Base-by-base conservation (phyloP, 495 filamentous ascomycete species). In the Halenospora varia region DNA sequence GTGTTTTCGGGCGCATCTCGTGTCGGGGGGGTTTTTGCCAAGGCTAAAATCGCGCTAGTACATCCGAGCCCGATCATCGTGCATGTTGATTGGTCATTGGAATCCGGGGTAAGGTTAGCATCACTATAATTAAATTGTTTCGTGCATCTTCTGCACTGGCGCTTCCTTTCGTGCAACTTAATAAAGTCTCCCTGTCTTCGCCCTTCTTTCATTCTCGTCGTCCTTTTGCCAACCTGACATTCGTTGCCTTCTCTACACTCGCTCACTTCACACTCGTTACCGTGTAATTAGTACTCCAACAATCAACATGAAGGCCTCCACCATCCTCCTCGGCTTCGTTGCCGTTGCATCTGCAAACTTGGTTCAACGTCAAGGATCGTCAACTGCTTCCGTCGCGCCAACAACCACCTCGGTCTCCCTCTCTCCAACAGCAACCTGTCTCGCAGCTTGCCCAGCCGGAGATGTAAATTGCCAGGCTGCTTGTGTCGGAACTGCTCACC, bases 401-500 rank as follows among this genome's bases (percentile, higher is more conserved):
- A 10, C 35, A 41, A 53, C 50, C 2, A 53, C 50, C 10, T 39
- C 50, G 2, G 29, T 35, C 20, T 11, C 50, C 11, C 50, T 42
- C 20, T 35, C 50, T 6, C 50, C 50, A 2, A 19, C 20, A 18
- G n/a, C 17, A 53, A 18, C 18, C 29, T 53, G 50, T 22, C 50
- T 53, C 35, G 26, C 11, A 1, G 20, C 26, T 18, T 53, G 50
- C 50, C 22, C 11, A 20, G 50, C 35, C 29, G 22, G n/a, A 25
- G 50, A 53, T 42, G 50, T 53, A n/a, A 24, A 53, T 22, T 53
- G 50, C 35, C 50, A 24, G 10, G 50, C 50, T 40, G 50, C 25
- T 3, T 53, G 50, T n/a, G 20, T 53, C n/a, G 50, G 50, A 4
- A 6, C 50, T 3, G 50, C 50, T 9, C 50, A 53, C 19, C 26